phyloP scores from a whole-genome alignment of 768 basidiomycete species.

The Favolaschia claudopus region DNA sequence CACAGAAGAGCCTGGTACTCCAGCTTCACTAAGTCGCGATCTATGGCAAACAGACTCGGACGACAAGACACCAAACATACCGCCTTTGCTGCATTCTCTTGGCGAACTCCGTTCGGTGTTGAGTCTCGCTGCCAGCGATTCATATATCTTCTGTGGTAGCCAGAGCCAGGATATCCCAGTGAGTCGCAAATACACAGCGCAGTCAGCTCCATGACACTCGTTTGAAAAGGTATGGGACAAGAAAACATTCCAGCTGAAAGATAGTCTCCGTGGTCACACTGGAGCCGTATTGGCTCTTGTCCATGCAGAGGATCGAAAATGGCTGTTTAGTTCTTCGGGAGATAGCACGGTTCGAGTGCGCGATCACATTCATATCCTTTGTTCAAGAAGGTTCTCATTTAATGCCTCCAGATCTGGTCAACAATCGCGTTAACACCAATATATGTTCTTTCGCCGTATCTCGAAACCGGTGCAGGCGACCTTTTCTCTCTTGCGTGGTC shows the following conservation, averaged over 20 bases:
- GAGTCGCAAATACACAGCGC: conserved; percentile 27
- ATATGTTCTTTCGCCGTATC: conserved; percentile 78
- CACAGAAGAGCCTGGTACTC: conserved; percentile 5
- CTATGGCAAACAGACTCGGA: conserved; percentile 47
- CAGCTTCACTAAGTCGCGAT: conserved; percentile 69
- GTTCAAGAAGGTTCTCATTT: not conserved
- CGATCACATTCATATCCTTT: conserved; percentile 7
- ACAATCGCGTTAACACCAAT: conserved; percentile 70
- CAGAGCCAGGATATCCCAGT: conserved; percentile 83
- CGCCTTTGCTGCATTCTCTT: conserved; percentile 72
- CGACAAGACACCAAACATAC: conserved; percentile 36
- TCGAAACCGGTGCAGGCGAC: conserved; percentile 85
- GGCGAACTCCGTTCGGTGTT: conserved; percentile 75
- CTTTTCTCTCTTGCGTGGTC: conserved; percentile 88
- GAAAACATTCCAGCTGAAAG: conserved; percentile 68
- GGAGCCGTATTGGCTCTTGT: conserved; percentile 86
- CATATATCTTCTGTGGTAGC: conserved; percentile 84
- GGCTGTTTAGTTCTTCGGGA: conserved; percentile 92
- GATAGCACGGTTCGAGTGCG: conserved; percentile 88
- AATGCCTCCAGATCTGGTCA: conserved; percentile 75
- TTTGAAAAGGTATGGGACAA: conserved; percentile 85
- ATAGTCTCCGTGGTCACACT: conserved; percentile 79
- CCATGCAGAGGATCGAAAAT: conserved; percentile 75
- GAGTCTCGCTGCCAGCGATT: conserved; percentile 74
- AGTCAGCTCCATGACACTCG: not conserved